Percentiles rank a stretch among this genome's conserved stretches.
These are phyloP conservation scores for Vigna unguiculata DNA, from an alignment of 306 rosid species.

Conservation along the genomic window DNA sequence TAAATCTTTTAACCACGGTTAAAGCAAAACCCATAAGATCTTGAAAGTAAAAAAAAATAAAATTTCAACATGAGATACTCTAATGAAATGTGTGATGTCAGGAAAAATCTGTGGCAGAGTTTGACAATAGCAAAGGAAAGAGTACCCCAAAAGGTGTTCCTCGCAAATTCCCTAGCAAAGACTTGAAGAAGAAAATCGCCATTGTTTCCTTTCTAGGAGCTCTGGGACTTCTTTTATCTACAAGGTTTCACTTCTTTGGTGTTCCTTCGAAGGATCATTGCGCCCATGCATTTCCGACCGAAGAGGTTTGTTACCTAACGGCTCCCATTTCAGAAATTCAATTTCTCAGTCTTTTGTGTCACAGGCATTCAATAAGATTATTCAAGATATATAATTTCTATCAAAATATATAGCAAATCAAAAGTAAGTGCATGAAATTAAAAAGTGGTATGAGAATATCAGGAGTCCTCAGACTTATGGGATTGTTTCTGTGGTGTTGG, in stretches of 20 bases:
- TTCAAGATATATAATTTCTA: too few relatives aligned
- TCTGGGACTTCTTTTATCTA: conserved; percentile 63
- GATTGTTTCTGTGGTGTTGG: conserved; percentile 5
- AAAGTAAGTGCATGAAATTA: too few relatives aligned
- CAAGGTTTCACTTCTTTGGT: conserved; percentile 76
- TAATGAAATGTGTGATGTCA: conserved; percentile 13
- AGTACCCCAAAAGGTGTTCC: conserved; percentile 44
- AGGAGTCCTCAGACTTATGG: background rate
- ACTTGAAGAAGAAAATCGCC: conserved; percentile 67
- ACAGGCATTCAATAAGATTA: background rate
- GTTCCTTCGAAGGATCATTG: conserved; percentile 79
- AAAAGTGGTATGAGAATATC: too few relatives aligned
- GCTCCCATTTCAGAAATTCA: conserved; percentile 4
- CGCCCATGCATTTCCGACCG: conserved; percentile 71
- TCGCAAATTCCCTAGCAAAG: conserved; percentile 62
- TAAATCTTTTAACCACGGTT: too few relatives aligned
- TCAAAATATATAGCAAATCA: too few relatives aligned
- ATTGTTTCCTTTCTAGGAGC: conserved; percentile 71
- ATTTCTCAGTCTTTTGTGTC: background rate
- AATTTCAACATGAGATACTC: too few relatives aligned
- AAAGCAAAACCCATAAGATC: too few relatives aligned
- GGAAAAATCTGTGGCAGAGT: conserved; percentile 56
- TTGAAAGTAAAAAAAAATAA: too few relatives aligned
- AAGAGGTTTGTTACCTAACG: conserved; percentile 57
- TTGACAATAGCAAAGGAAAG: conserved; percentile 46